Conservation (phyloP, 352 stramenopile genomes). For the Globisporangium canariense region DNA sequence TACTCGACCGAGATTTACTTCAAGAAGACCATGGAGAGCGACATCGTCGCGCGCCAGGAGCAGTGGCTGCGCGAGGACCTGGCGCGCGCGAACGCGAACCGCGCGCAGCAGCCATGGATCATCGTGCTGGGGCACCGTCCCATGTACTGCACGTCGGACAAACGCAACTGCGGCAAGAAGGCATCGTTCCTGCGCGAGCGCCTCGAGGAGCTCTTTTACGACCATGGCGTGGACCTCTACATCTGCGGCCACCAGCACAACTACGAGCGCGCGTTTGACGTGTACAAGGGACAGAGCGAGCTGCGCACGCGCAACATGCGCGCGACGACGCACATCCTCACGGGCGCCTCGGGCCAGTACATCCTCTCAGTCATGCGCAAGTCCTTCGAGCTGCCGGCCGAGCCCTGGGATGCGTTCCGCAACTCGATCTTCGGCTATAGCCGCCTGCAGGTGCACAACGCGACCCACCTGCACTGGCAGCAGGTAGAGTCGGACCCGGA, state of each 20-base stretch:
- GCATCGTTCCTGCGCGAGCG: slow-evolving; percentile 53
- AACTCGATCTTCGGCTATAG: slow-evolving; percentile 89
- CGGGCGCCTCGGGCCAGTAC: slow-evolving; percentile 84
- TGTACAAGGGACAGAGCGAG: slow-evolving; percentile 64
- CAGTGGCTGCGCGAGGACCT: slow-evolving; percentile 67
- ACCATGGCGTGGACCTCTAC: slow-evolving; percentile 84
- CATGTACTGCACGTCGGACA: slow-evolving; percentile 87
- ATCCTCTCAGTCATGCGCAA: slow-evolving; percentile 78
- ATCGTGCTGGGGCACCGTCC: slow-evolving; percentile 83
- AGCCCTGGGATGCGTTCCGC: slow-evolving; percentile 79
- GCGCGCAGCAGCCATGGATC: slow-evolving; percentile 67
- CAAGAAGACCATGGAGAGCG: slow-evolving; percentile 49
- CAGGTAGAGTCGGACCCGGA: slow-evolving; percentile 81
- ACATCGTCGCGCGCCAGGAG: slow-evolving; percentile 58
- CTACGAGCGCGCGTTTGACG: slow-evolving; percentile 85
- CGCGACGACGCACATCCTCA: slow-evolving; percentile 87
- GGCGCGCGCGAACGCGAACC: slow-evolving; percentile 55
- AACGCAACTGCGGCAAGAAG: slow-evolving; percentile 64
- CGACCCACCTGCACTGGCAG: slow-evolving; percentile 87
- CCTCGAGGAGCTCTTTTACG: slow-evolving; percentile 80
- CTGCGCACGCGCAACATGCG: slow-evolving; percentile 76
- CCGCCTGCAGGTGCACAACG: slow-evolving; percentile 79
- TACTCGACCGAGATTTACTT: slow-evolving; percentile 90
- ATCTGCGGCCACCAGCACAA: slow-evolving; percentile 90
- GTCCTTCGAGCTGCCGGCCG: slow-evolving; percentile 54